phyloP scores from a whole-genome alignment of 768 basidiomycete genomes.

The Lentinus brumalis region DNA sequence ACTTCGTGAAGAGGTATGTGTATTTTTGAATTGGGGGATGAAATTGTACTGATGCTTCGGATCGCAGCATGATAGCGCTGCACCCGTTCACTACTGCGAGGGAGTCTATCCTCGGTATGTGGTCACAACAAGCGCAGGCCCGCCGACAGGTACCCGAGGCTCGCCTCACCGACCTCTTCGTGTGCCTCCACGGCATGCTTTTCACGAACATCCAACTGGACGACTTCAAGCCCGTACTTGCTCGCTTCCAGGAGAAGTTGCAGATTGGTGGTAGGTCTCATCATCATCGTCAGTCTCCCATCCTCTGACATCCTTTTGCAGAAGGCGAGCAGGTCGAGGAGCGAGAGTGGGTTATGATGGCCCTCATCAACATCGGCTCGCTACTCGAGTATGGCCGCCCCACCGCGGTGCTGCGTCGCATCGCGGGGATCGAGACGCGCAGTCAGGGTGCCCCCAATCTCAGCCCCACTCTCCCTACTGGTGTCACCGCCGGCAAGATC shows the following conservation, averaged over 20 bases:
- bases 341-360: conserved; percentile 98
- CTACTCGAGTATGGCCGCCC: conserved; percentile 87
- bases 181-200: conserved; percentile 94
- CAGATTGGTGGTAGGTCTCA: conserved; percentile 56
- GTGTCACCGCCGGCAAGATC: conserved; percentile 33
- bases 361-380: conserved; percentile 75
- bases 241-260: conserved; percentile 85
- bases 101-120: conserved; percentile 88
- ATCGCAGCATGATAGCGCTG: conserved; percentile 79
- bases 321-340: conserved; percentile 59
- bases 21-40: background rate
- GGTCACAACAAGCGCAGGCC: conserved; percentile 74
- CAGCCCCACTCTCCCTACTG: conserved; percentile 53
- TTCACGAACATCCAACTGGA: conserved; percentile 96
- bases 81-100: conserved; percentile 88
- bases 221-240: conserved; percentile 80
- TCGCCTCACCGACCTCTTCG: conserved; percentile 74
- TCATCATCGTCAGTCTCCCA: background rate
- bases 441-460: conserved; percentile 35
- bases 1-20: conserved; percentile 89
- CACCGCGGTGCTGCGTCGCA: conserved; percentile 66
- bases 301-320: conserved; percentile 4
- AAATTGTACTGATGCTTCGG: background rate
- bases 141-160: conserved; percentile 79
- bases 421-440: conserved; percentile 49